Percentiles rank a stretch among this genome's conserved stretches.
These are phyloP conservation scores for Botrytis hyacinthi DNA, from an alignment of 2,329 filamentous ascomycete species.

Conservation along the genomic window DNA sequence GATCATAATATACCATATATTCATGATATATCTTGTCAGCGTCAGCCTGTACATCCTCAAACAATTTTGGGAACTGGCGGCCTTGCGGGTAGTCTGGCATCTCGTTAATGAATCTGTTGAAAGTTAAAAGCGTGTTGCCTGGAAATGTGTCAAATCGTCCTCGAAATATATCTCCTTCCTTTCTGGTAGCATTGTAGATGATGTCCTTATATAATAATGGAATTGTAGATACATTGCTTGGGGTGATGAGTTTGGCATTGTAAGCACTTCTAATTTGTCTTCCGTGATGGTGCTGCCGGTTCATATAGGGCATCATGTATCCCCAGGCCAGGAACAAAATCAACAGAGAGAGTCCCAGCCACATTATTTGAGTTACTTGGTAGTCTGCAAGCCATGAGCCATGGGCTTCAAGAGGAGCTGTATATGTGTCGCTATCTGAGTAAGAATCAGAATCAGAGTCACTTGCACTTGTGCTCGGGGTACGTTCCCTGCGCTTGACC, in stretches of 20 bases:
- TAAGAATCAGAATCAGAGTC: not conserved
- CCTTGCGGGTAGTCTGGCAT: not conserved
- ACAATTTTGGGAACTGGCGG: not conserved
- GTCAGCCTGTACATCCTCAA: not conserved
- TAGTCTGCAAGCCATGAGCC: not conserved
- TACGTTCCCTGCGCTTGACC: not conserved
- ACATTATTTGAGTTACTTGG: not conserved
- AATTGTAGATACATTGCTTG: not conserved
- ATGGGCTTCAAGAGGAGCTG: not conserved
- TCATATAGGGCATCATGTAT: not conserved
- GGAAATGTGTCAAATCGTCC: not conserved
- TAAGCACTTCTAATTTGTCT: not conserved
- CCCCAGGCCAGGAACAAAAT: not conserved
- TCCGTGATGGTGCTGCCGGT: accelerated
- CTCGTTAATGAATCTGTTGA: not conserved
- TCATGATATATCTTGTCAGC: not conserved
- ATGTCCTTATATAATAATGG: not conserved
- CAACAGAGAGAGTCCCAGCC: not conserved
- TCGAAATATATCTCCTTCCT: not conserved
- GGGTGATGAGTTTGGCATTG: not conserved
- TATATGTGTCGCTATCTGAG: not conserved
- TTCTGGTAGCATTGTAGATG: not conserved
- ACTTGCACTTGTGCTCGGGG: not conserved
- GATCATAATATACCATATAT: not conserved
- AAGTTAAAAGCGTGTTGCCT: not conserved